A percentile compares a stretch with the other conserved stretches of the same genome.
These are phyloP conservation scores for Cyberlindnera sargentensis DNA, from an alignment of 805 yeast species.

Conservation along the genomic window DNA sequence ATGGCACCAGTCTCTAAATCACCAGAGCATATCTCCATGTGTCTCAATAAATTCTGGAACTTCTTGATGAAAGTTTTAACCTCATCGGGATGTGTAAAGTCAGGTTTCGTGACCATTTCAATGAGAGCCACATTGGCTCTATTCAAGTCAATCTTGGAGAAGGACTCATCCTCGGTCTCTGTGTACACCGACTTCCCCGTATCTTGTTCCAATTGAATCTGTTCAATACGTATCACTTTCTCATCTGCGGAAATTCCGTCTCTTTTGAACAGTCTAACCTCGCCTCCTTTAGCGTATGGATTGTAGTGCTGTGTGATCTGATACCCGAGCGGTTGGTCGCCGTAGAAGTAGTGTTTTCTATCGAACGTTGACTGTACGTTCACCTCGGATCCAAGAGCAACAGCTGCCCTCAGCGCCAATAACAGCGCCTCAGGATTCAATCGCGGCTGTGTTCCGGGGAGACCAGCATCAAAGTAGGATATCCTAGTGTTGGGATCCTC, in stretches of 20 bases:
- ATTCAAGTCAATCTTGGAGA: constrained; percentile 63
- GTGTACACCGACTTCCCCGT: constrained; percentile 75
- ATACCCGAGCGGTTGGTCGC: constrained; percentile 94
- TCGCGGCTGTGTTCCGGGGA: constrained; percentile 90
- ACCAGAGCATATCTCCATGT: constrained; percentile 73
- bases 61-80: constrained; percentile 77
- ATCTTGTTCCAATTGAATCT: constrained; percentile 91
- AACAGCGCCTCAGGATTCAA: constrained; percentile 69
- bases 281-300: constrained; percentile 73
- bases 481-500: constrained; percentile 59
- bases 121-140: constrained; percentile 81
- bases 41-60: constrained; percentile 64
- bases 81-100: constrained; percentile 58
- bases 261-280: constrained; percentile 37
- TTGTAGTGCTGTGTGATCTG: constrained; percentile 87
- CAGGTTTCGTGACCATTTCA: constrained; percentile 90
- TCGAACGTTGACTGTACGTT: constrained; percentile 64
- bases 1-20: constrained; percentile 93
- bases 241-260: constrained; percentile 45
- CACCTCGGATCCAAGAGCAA: constrained; percentile 57
- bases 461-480: constrained; percentile 73
- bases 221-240: constrained; percentile 56
- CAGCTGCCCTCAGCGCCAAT: constrained; percentile 65
- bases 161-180: constrained; percentile 23
- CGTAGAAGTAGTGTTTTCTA: constrained; percentile 92